Conservation (phyloP, 176 grass and related monocot genomes). For the Eragrostis nindensis region DNA sequence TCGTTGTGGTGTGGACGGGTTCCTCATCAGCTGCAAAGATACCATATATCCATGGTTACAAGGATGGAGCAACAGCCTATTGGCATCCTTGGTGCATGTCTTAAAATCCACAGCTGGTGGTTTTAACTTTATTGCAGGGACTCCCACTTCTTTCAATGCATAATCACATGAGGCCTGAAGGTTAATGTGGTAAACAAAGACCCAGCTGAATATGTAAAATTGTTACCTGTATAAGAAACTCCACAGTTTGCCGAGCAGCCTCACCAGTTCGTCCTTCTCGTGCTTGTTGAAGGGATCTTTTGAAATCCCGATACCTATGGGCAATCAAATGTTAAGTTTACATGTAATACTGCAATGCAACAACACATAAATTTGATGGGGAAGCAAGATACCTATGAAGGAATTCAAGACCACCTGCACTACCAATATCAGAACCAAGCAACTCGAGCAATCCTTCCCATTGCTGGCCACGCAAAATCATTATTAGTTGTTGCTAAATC, state of each 20-base stretch:
- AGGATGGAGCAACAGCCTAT: constrained; percentile 1
- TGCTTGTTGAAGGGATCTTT: constrained; percentile 78
- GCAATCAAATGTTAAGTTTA: constrained; percentile 48
- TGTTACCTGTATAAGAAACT: constrained; percentile 83
- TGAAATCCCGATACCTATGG: constrained; percentile 90
- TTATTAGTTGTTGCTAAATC: constrained; percentile 39
- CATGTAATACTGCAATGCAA: constrained; percentile 14
- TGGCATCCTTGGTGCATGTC: constrained; percentile 10
- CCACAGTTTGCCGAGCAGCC: constrained; percentile 66
- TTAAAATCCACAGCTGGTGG: not conserved
- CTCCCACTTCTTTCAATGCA: not conserved
- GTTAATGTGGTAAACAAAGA: not conserved
- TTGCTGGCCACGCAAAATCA: constrained; percentile 71
- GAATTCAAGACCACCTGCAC: constrained; percentile 88
- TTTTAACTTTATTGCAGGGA: constrained; percentile 19
- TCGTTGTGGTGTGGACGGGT: constrained; percentile 82
- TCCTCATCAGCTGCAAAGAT: constrained; percentile 85
- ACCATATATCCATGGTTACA: constrained; percentile 23
- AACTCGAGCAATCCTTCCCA: constrained; percentile 96
- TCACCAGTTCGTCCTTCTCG: constrained; percentile 59
- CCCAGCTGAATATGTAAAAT: constrained; percentile 10
- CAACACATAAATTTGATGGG: not conserved
- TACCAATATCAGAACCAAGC: constrained; percentile 80
- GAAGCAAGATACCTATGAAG: constrained; percentile 79
- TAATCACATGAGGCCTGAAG: not conserved